Percentiles rank a stretch among this genome's conserved stretches.
Conservation (phyloP, 257 asterid species). For the Fraxinus anomala region DNA sequence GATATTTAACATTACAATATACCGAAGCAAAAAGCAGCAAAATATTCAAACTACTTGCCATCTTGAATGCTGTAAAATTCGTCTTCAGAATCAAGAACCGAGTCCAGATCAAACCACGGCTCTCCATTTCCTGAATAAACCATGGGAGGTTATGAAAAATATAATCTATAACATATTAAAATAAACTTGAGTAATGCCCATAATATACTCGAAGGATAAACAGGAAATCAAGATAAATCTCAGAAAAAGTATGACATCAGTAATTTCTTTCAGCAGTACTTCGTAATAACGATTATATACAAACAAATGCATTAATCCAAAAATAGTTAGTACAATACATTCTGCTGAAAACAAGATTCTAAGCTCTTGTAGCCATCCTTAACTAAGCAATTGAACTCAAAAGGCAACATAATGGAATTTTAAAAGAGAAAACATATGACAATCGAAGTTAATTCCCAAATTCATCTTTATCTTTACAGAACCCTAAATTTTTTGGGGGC, state of each 20-base stretch:
- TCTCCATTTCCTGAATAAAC: conserved; percentile 64
- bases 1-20: background rate
- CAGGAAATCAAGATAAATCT: background rate
- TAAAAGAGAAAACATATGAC: background rate
- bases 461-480: background rate
- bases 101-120: conserved; percentile 80
- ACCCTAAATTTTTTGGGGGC: background rate
- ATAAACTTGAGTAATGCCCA: background rate
- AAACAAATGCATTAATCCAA: background rate
- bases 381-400: background rate
- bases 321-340: background rate
- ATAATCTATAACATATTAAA: background rate
- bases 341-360: background rate
- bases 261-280: conserved; percentile 12
- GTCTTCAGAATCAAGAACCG: conserved; percentile 69
- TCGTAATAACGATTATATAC: background rate
- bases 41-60: conserved; percentile 50
- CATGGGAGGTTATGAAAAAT: conserved; percentile 13
- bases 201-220: background rate
- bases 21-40: background rate
- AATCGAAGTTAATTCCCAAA: background rate
- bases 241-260: background rate
- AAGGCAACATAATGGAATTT: background rate
- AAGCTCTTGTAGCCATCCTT: background rate
- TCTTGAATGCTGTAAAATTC: conserved; percentile 91